Conservation (phyloP, 371 early-diverging fungal genomes). For the Apophysomyces trapeziformis region DNA sequence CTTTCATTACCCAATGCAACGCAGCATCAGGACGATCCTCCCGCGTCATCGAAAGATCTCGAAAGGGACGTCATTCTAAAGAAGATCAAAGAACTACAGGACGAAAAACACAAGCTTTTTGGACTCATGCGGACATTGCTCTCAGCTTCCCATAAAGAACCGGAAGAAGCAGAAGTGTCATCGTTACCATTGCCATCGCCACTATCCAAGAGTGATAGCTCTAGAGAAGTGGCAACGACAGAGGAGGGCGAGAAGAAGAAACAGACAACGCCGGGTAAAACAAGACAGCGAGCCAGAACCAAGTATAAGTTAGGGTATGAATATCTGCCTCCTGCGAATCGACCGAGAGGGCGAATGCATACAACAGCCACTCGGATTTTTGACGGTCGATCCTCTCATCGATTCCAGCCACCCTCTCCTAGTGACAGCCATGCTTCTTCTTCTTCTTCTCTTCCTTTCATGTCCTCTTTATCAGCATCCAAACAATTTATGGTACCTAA, state of each 20-base stretch:
- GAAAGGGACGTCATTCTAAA: background rate
- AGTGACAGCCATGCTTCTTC: background rate
- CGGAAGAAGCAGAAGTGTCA: background rate
- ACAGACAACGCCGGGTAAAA: background rate
- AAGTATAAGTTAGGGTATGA: background rate
- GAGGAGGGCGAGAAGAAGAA: background rate
- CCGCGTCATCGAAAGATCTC: background rate
- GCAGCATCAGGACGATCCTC: background rate
- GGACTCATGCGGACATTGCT: conserved; percentile 2
- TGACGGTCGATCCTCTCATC: background rate
- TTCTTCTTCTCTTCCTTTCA: too few relatives aligned
- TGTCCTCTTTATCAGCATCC: background rate
- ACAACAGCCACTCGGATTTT: background rate
- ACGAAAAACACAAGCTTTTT: conserved; percentile 3
- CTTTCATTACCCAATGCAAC: background rate
- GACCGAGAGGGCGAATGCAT: background rate
- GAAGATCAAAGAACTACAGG: background rate
- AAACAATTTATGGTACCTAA: background rate
- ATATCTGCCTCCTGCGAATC: background rate
- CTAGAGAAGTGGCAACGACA: background rate
- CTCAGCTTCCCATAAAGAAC: background rate
- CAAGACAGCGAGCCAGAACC: background rate
- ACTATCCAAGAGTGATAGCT: background rate
- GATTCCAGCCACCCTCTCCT: conserved; percentile 1
- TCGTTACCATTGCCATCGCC: background rate